Base-by-base conservation (phyloP, 164 flowering plant genomes). In the Stephania cephalantha region DNA sequence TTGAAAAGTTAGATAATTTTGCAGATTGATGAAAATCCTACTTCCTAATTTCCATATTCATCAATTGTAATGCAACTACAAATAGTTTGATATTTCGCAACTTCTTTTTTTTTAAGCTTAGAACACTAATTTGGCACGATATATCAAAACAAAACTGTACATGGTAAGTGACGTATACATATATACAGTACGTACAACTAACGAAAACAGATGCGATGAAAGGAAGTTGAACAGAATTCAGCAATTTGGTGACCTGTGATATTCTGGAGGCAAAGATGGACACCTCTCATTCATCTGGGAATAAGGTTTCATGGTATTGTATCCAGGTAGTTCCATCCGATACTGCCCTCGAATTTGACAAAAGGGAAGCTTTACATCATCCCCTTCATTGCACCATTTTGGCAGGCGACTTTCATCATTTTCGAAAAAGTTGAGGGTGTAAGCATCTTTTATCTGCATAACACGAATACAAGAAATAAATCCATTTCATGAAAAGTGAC, bases 401-500 rank as follows among this genome's bases (percentile, higher is more conserved):
- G 99, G 99, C 71, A 93, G 81, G 73, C 92, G 95, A 80, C 89
- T 90, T 61, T 87, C 76, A 72, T 96, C 79, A 50, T 83, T 84
- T 78, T 96, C 97, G 22, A 93, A 96, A 73, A 96, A 91, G 58
- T 83, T 91, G 69, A 96, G 92, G 3, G 76, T 73, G 83, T 96
- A 96, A 11, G 97, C 97, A 82, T 96, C 99, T 83, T 92, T 96
- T 75, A 96, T 93, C 99, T 96, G 97, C 85, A 87, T 50, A 12
- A 22, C 13, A 10, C 10, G n/a, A 1, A 68, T 15, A 17, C 68
- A 42, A 25, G 25, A 25, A 25, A 25, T 25, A 25, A 52, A 9
- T 20, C n/a, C n/a, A n/a, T n/a, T n/a, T n/a, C n/a, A n/a, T n/a
- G n/a, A n/a, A n/a, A n/a, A n/a, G n/a, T n/a, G n/a, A n/a, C n/a